A percentile compares a stretch with the other conserved stretches of the same genome.
phyloP scores from a whole-genome alignment of 345 rosid genomes.

The Pugionium dolabratum region DNA sequence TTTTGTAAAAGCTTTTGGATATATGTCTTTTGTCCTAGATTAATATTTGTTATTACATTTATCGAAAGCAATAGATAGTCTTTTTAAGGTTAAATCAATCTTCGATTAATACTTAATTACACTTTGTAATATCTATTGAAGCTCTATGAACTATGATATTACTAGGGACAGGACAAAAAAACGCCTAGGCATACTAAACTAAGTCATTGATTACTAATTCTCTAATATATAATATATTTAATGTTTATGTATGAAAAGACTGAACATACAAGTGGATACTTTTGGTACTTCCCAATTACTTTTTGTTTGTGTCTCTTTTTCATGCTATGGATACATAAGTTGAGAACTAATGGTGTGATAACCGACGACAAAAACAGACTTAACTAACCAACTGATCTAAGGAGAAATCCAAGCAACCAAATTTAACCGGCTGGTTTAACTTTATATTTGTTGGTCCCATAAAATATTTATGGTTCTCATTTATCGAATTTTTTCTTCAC shows the following conservation, averaged over 20 bases:
- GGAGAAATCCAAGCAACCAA: conserved; percentile 4
- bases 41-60: conserved; percentile 26
- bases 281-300: conserved; percentile 21
- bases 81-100: conserved; percentile 41
- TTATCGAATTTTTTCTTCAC: too few relatives aligned
- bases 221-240: conserved; percentile 3
- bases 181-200: conserved; percentile 13
- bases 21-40: conserved; percentile 27
- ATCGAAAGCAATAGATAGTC: conserved; percentile 27
- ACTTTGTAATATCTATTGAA: conserved; percentile 29
- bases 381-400: conserved; percentile 14
- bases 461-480: background rate
- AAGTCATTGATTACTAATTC: conserved; percentile 23
- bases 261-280: conserved; percentile 11
- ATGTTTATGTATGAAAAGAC: conserved; percentile 13
- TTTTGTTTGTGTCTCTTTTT: background rate
- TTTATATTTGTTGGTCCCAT: conserved; percentile 20
- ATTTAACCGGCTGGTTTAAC: conserved; percentile 24
- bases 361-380: conserved; percentile 28
- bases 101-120: conserved; percentile 18
- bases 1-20: conserved; percentile 24
- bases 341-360: conserved; percentile 21
- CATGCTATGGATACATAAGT: conserved; percentile 9
- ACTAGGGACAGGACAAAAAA: too few relatives aligned
- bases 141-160: conserved; percentile 26